Base-by-base conservation (phyloP, 352 stramenopile species). In the Thalassiosira ordinaria region DNA sequence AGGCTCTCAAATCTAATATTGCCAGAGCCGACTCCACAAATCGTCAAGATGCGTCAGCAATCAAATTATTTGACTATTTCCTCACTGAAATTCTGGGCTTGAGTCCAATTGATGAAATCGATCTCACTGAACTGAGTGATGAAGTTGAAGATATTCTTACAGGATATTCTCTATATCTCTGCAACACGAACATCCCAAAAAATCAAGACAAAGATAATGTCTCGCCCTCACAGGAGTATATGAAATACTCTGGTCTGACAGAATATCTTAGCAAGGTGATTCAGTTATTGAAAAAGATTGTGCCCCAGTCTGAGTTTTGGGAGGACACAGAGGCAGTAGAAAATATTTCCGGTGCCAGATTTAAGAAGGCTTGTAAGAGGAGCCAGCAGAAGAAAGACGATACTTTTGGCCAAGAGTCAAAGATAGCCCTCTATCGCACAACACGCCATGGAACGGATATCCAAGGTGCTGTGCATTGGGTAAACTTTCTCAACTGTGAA, bases 401-500 rank as follows among this genome's bases (percentile, higher is more conserved):
- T 57, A 74, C 33, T 20, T 74, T 74, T 55, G 64, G 64, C 3
- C 47, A 65, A 37, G 64, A 74, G 22, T 64, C 64, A n/a, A 74
- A 65, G 33, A 44, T 74, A 55, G 64, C 20, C 3, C 11, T 74
- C 14, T 74, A 74, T 47, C 31, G 16, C 14, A 46, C 20, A 20
- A n/a, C 49, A 66, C 4, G 35, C 4, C 24, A 61, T 22, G 62
- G 61, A 11, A 11, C 6, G 27, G 22, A 27, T 60, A 26, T 16
- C 13, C 4, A 20, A 8, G 16, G 20, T 35, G 24, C n/a, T 13
- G 26, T 35, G 4, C 63, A 72, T 46, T 72, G 63, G 63, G 46
- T 37, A 31, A 3, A 27, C 39, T 31, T 55, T 31, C 16, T 64
- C 26, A 65, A 57, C 14, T 62, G 49, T 56, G 47, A 65, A 24